Evolutionary conservation across 2,329 filamentous ascomycete genomes (phyloP), one percentile per base, ranked within the genome.

Genomic region (Penicillium palitans): DNA sequence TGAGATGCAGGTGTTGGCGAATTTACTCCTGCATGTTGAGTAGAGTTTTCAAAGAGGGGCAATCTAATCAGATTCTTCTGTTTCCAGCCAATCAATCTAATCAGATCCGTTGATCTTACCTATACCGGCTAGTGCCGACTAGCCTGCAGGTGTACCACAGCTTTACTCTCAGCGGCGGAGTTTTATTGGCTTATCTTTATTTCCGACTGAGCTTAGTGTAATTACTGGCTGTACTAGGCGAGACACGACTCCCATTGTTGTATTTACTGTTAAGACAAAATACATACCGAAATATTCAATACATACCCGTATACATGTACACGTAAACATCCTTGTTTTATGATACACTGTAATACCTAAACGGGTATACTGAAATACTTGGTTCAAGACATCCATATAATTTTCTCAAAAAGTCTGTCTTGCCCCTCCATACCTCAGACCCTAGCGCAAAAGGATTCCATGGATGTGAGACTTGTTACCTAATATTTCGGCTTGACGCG

Each of bases 31-130:
- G 35, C n/a, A 45, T 15, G 15, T 10, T 27, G n/a, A 3, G 25
- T 48, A 46, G 50, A 57, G 35, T 57, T 57, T 57, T 57, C 44
- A 40, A 13, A 19, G 47, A 6, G 39, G 49, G 51, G 31, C 31
- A 41, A 59, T 61, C 59, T 61, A 61, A 61, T 61, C 59, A 45
- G 59, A 61, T 61, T 47, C 24, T 33, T 4, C 13, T 31, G 31
- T 7, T 15, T 27, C 19, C 19, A 39, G 35, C 59, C 56, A 59
- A 66, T 67, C 57, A 66, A 67, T 68, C 63, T 66, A 66, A 66
- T 66, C 62, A 57, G 64, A 66, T 66, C 57, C 57, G 45, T 33
- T 51, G 31, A 47, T 52, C 33, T 66, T 70, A 58, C 58, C 55
- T 37, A 58, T 51, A 21, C 37, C 10, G 35, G 39, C 27, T 59